Base-by-base conservation (phyloP, 257 asterid genomes). In the Penstemon barbatus region DNA sequence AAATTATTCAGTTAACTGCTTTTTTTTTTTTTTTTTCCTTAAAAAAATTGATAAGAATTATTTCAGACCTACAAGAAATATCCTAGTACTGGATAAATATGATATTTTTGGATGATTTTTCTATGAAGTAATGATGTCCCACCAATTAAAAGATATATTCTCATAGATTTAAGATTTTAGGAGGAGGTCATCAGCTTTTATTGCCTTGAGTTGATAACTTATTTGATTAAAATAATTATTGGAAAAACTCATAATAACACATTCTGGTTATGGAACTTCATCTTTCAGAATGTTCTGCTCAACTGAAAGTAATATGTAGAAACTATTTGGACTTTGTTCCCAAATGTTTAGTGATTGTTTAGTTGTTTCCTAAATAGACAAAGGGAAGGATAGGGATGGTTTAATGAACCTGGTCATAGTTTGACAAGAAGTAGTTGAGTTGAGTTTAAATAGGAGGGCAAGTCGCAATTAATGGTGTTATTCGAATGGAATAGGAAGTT, bases 221-320 rank as follows among this genome's bases (percentile, higher is more conserved):
- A 25, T 25, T 25, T 25, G 33, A 25, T 25, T 25, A 25, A 25
- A 25, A 25, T 25, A 25, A 25, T 25, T 25, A 25, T 25, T 25
- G 33, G 33, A 25, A 25, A 25, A 25, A 25, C 33, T 25, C 33
- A 25, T 25, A 25, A 25, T 25, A 25, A 25, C 33, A 25, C 33
- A 25, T 25, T 25, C 33, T 25, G 33, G 33, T 25, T 25, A 39
- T 61, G 37, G 40, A 42, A 33, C 25, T 41, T 61, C 39, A 61
- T 43, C 53, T 41, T 61, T 61, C 66, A 61, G 1, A 61, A 59
- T 25, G 6, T 5, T 15, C 41, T 61, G 54, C n/a, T 39, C 65
- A 6, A 10, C 36, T 44, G 8, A 33, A 12, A n/a, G 2, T 38
- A 52, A 41, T 37, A 44, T 56, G 6, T 15, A 5, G 7, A 62